Conservation (phyloP, 345 rosid species). For the Jatropha curcas region DNA sequence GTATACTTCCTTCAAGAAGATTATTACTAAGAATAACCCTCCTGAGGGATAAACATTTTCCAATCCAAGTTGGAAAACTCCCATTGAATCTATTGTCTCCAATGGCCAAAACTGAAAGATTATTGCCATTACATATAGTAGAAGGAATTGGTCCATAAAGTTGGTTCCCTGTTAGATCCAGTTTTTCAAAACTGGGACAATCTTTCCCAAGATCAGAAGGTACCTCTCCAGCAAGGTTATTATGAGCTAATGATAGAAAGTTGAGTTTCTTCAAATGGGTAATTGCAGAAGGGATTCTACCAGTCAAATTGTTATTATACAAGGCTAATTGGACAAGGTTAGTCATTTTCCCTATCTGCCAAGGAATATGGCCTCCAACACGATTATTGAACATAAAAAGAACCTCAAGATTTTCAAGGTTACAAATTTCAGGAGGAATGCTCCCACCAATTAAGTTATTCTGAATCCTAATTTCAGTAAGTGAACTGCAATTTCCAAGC, state of each 20-base stretch:
- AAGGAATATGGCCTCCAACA: conserved; percentile 32
- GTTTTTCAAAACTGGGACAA: conserved; percentile 20
- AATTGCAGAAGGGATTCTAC: conserved; percentile 33
- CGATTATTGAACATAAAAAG: conserved; percentile 32
- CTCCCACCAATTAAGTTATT: conserved; percentile 35
- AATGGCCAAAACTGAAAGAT: conserved; percentile 30
- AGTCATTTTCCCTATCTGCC: conserved; percentile 30
- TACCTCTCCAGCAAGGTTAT: conserved; percentile 36
- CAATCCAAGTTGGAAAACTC: conserved; percentile 37
- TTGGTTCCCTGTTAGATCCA: conserved; percentile 39
- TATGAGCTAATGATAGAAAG: conserved; percentile 39
- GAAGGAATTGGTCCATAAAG: conserved; percentile 38
- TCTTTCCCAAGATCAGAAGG: conserved; percentile 28
- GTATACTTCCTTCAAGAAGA: conserved; percentile 32
- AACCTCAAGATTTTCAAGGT: conserved; percentile 33
- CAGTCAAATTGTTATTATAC: conserved; percentile 41
- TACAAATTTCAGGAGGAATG: conserved; percentile 33
- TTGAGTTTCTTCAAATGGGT: conserved; percentile 26
- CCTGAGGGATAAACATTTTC: conserved; percentile 31
- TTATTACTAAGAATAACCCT: conserved; percentile 38
- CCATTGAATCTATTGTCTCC: conserved; percentile 33
- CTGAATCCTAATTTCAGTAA: conserved; percentile 35
- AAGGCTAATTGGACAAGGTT: conserved; percentile 32
- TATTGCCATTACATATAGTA: conserved; percentile 24
- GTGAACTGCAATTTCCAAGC: conserved; percentile 44